phyloP scores from a whole-genome alignment of 139 green algal genomes.

The Closterium sp. region DNA sequence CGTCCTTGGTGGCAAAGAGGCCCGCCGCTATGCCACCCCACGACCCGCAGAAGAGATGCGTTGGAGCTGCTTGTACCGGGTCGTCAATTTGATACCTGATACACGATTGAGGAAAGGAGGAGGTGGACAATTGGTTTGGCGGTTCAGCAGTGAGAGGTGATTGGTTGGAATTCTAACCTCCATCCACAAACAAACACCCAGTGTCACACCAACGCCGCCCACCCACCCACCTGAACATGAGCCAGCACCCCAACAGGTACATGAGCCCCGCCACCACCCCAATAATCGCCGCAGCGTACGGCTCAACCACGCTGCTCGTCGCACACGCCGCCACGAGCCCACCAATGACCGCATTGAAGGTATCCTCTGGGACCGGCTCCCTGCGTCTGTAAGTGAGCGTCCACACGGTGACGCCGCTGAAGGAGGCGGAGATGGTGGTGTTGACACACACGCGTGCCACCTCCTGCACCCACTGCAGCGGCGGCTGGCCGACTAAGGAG shows the following conservation, averaged over 20 bases:
- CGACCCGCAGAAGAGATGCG: conserved; percentile 64
- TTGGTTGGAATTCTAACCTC: too few species aligned
- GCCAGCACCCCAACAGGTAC: not conserved
- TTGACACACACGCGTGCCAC: conserved; percentile 44
- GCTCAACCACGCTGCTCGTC: conserved; percentile 59
- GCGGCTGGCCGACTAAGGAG: conserved; percentile 2
- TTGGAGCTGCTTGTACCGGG: conserved; percentile 54
- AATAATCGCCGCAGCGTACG: conserved; percentile 79
- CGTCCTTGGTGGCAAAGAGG: conserved; percentile 50
- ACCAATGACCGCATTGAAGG: conserved; percentile 62
- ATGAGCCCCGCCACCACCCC: conserved; percentile 54
- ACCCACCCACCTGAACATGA: conserved; percentile 1
- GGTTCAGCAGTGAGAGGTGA: too few species aligned
- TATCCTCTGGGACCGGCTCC: conserved; percentile 40
- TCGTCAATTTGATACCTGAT: conserved; percentile 65
- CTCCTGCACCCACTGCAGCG: conserved; percentile 11
- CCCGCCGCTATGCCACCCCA: conserved; percentile 43
- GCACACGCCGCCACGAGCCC: conserved; percentile 75
- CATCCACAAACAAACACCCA: too few species aligned
- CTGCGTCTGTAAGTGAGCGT: conserved; percentile 24
- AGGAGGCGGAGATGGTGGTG: conserved; percentile 66
- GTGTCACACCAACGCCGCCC: conserved; percentile 65
- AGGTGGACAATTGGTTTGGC: too few species aligned
- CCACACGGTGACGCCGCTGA: conserved; percentile 54
- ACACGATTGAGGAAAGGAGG: too few species aligned